Percentiles rank a stretch among this genome's conserved stretches.
Conservation (phyloP, 768 basidiomycete genomes). For the Leccinum boreale region DNA sequence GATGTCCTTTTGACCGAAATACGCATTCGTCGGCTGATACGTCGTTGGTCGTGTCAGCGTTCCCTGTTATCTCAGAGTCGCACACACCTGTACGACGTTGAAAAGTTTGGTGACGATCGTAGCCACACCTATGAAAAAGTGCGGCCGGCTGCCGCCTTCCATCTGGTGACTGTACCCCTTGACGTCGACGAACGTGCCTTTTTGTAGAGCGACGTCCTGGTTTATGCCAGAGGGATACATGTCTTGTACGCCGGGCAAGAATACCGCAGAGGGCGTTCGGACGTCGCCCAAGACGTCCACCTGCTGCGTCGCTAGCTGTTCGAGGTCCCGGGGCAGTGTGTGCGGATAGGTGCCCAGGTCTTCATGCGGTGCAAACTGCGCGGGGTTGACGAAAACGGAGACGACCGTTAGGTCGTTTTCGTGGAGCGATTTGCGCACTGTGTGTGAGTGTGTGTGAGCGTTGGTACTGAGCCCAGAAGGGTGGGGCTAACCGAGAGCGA, state of each 20-base stretch:
- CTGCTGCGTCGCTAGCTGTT: conserved; percentile 45
- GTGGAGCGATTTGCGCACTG: conserved; percentile 74
- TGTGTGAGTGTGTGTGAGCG: neutral
- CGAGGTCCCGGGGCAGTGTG: conserved; percentile 74
- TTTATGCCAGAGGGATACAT: conserved; percentile 94
- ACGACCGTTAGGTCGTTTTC: conserved; percentile 86
- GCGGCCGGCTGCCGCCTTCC: conserved; percentile 85
- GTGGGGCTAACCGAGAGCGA: conserved; percentile 73
- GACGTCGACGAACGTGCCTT: conserved; percentile 89
- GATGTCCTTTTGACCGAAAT: conserved; percentile 98
- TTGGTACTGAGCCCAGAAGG: neutral
- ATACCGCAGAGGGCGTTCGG: conserved; percentile 64
- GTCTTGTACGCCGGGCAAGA: conserved; percentile 72
- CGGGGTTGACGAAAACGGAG: conserved; percentile 97
- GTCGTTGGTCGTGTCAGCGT: neutral
- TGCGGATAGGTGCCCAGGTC: conserved; percentile 91
- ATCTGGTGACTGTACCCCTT: conserved; percentile 89
- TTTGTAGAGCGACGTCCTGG: conserved; percentile 70
- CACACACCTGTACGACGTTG: conserved; percentile 76
- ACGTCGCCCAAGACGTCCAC: conserved; percentile 27
- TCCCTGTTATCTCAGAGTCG: neutral
- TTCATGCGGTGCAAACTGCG: conserved; percentile 95
- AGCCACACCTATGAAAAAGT: conserved; percentile 93
- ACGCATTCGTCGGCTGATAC: conserved; percentile 73
- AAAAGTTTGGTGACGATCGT: conserved; percentile 95